Conservation (phyloP, 169 alveolate species). For the Babesia ovata region DNA sequence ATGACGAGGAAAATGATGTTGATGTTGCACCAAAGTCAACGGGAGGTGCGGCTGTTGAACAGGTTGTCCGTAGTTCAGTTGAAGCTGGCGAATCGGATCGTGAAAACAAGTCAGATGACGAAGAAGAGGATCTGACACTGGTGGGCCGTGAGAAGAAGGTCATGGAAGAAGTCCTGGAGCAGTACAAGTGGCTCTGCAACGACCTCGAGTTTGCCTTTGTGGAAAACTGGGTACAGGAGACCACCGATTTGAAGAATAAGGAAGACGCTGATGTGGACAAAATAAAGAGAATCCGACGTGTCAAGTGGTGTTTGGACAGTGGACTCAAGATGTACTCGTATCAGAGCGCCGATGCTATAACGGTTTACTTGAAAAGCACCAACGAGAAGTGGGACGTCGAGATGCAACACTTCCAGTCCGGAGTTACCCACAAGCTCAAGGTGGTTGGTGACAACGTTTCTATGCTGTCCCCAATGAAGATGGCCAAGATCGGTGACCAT, state of each 20-base stretch:
- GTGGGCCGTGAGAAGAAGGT: neutral
- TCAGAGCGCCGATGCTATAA: conserved; percentile 18
- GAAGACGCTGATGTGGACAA: conserved; percentile 9
- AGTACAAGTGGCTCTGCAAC: conserved; percentile 27
- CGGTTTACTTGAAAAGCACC: neutral
- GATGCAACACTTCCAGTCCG: conserved; percentile 1
- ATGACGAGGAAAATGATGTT: neutral
- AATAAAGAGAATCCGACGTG: conserved; percentile 23
- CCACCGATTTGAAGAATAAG: neutral
- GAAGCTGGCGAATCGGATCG: no score
- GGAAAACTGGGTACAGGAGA: conserved; percentile 23
- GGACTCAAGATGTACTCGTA: conserved; percentile 25
- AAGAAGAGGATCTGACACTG: conserved; percentile 7
- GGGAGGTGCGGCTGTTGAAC: neutral
- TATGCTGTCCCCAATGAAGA: conserved; percentile 8
- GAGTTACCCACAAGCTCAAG: neutral
- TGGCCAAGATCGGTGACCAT: neutral
- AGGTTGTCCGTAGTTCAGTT: neutral
- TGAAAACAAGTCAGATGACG: conserved; percentile 5
- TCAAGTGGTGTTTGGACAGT: conserved; percentile 36
- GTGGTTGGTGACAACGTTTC: neutral
- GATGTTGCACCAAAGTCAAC: neutral
- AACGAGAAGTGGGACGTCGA: conserved; percentile 27
- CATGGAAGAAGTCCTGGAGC: conserved; percentile 11
- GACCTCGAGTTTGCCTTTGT: conserved; percentile 29